Base-by-base conservation (phyloP, 2,329 filamentous ascomycete species). In the Fusarium drepaniforme region DNA sequence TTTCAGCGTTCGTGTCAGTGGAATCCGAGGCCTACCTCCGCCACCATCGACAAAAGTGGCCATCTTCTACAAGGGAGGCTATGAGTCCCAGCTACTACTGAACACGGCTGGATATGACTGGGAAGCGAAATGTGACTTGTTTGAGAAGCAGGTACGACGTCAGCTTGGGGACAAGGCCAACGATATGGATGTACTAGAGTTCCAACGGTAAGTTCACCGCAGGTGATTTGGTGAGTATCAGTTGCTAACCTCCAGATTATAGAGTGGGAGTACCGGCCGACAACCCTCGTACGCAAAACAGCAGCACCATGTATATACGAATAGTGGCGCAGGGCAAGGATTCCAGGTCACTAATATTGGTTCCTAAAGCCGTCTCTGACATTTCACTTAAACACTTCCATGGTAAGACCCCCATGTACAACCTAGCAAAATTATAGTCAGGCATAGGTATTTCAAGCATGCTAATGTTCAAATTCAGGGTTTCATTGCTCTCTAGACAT, bases 41-140 rank as follows among this genome's bases (percentile, higher is more conserved):
- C 87, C 87, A 0, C 82, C 86, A 2, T 88, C 87, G 0, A 89
- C 87, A 1, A 89, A 89, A 72, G 81, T 87, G 8, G 87, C 86
- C n/a, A 82, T 88, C 18, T 88, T 86, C 70, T 88, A 87, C 67
- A 79, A 82, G 11, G 87, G 84, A 9, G 87, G 87, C 0, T 89
- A 83, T 67, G 84, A 88, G 75, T 82, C 82, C 3, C 83, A 89
- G 72, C 64, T 86, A 5, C 76, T 87, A 0, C 30, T 85, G 33
- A 88, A 88, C 66, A 85, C 85, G 2, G 84, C 84, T 0, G 87
- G 86, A 0, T 89, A 89, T 71, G 86, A 81, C 1, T 87, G 85
- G 0, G 72, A 79, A 2, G 80, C 85, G 70, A 90, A 90, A 75
- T 89, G 85, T 77, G 84, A 86, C 49, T 78, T 89, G 0, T 80